Percentiles rank a stretch among this genome's conserved stretches.
Evolutionary conservation across 192 early-diverging fungal species (phyloP).

Genomic region (Backusella luteola): DNA sequence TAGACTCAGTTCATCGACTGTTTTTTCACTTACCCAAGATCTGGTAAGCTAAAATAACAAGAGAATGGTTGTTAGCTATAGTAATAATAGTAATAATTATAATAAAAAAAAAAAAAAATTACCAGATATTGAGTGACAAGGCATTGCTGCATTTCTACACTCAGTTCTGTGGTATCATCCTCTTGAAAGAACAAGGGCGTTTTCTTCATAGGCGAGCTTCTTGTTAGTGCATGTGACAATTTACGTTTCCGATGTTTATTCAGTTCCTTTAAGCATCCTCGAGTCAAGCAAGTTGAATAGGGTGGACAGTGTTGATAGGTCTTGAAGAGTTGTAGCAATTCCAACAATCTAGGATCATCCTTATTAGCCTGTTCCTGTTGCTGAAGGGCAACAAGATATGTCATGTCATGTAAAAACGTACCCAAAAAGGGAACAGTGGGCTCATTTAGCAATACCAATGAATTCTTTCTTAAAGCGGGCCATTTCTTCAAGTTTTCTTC

Average conservation of each 20-base stretch:
- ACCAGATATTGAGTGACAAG: conserved; percentile 65
- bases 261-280: conserved; percentile 43
- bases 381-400: conserved; percentile 59
- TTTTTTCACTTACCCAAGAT: conserved; percentile 68
- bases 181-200: conserved; percentile 37
- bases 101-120: neutral
- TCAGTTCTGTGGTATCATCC: conserved; percentile 20
- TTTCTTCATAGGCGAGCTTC: conserved; percentile 44
- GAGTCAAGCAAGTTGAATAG: conserved; percentile 43
- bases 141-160: conserved; percentile 50
- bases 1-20: conserved; percentile 70
- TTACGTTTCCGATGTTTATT: conserved; percentile 45
- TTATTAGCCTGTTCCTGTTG: conserved; percentile 16
- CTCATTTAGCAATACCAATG: conserved; percentile 16
- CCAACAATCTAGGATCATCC: conserved; percentile 53
- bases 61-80: neutral
- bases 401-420: conserved; percentile 72
- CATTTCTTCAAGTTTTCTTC: neutral
- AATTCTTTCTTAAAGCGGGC: neutral
- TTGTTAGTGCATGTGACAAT: conserved; percentile 43
- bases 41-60: conserved; percentile 44
- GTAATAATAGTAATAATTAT: neutral
- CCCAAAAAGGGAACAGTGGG: conserved; percentile 75
- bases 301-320: conserved; percentile 53
- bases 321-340: conserved; percentile 52